These are phyloP conservation scores for Phytophthora cryptogea DNA, from an alignment of 352 stramenopile species.

Conservation along the genomic window DNA sequence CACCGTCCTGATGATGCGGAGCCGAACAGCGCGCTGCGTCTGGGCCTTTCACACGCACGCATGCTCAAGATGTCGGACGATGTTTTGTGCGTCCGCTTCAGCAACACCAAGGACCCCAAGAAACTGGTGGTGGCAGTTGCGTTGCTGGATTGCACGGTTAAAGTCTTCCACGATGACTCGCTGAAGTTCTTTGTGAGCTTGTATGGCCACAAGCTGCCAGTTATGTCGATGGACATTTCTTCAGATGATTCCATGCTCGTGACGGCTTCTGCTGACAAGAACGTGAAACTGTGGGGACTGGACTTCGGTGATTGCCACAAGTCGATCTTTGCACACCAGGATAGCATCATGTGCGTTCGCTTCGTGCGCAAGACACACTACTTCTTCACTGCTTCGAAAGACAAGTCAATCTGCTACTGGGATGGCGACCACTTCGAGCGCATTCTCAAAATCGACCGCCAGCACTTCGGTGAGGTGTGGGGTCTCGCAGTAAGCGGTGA, in stretches of 20 bases:
- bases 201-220: slow-evolving; percentile 99
- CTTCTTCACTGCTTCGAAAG: slow-evolving; percentile 98
- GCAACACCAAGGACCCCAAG: slow-evolving; percentile 90
- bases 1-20: slow-evolving; percentile 49
- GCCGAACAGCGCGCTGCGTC: slow-evolving; percentile 61
- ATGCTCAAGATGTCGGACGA: slow-evolving; percentile 99
- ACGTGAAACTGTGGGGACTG: slow-evolving; percentile 99
- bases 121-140: slow-evolving; percentile 91
- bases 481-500: slow-evolving; percentile 90
- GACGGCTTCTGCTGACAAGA: slow-evolving; percentile 98
- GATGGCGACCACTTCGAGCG: slow-evolving; percentile 98
- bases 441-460: slow-evolving; percentile 76
- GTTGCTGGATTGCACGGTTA: slow-evolving; percentile 97
- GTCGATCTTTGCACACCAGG: slow-evolving; percentile 98
- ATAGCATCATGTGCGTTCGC: slow-evolving; percentile 96
- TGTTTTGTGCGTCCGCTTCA: slow-evolving; percentile 97
- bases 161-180: slow-evolving; percentile 99
- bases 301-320: slow-evolving; percentile 99
- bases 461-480: slow-evolving; percentile 89
- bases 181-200: slow-evolving; percentile 99
- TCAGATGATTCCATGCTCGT: slow-evolving; percentile 97
- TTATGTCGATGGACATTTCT: slow-evolving; percentile 98
- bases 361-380: slow-evolving; percentile 98
- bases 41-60: slow-evolving; percentile 93
- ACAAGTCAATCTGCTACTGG: slow-evolving; percentile 98